Conservation (phyloP, 345 rosid species). For the Lepidium aucheri region DNA sequence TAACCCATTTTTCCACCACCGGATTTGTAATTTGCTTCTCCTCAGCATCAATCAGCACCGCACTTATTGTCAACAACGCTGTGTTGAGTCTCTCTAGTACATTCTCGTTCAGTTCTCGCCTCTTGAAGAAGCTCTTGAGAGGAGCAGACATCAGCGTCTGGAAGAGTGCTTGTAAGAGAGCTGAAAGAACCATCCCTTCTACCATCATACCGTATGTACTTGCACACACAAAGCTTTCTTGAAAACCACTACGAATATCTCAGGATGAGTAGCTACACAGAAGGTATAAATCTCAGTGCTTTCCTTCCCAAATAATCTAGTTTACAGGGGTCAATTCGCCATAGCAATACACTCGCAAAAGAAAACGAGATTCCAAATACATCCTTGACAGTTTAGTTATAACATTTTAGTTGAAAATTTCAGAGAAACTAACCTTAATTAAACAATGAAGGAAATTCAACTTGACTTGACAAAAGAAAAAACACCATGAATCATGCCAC, state of each 20-base stretch:
- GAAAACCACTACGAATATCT: neutral
- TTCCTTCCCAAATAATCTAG: neutral
- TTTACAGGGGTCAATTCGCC: neutral
- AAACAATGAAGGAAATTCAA: neutral
- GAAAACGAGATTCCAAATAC: neutral
- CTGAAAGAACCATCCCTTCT: slow-evolving; percentile 12
- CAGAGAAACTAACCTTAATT: neutral
- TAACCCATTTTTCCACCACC: slow-evolving; percentile 27
- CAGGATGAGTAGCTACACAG: neutral
- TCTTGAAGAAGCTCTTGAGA: slow-evolving; percentile 12
- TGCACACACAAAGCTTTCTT: neutral
- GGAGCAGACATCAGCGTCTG: slow-evolving; percentile 14
- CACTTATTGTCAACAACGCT: slow-evolving; percentile 18
- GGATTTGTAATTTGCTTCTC: slow-evolving; percentile 27
- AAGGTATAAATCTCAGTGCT: neutral
- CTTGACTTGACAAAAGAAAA: slow-evolving; percentile 11
- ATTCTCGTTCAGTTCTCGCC: slow-evolving; percentile 11
- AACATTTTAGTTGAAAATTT: neutral
- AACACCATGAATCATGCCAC: neutral
- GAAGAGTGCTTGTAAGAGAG: slow-evolving; percentile 25
- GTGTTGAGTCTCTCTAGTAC: slow-evolving; percentile 22
- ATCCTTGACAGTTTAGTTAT: too few relatives aligned
- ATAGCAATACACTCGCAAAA: neutral
- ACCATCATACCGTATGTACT: neutral
- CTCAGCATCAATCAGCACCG: slow-evolving; percentile 33